Evolutionary conservation across 768 basidiomycete genomes (phyloP).

Genomic region (Glaciozyma antarctica): DNA sequence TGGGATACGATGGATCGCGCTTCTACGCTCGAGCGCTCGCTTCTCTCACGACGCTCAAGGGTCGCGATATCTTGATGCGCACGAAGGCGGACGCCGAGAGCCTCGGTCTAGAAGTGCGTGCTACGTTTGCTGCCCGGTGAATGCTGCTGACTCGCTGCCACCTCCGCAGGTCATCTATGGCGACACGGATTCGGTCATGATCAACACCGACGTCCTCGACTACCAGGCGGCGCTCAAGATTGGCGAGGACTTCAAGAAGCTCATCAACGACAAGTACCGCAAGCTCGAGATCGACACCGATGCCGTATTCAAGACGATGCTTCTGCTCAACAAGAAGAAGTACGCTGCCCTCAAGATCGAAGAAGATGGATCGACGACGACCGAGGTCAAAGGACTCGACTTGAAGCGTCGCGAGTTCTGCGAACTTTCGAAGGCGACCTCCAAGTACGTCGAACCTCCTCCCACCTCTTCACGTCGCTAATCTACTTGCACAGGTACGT

Average conservation of each 20-base stretch:
- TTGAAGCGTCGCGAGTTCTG: conserved; percentile 99
- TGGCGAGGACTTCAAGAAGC: conserved; percentile 84
- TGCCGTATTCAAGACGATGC: conserved; percentile 78
- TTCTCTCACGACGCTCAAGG: conserved; percentile 92
- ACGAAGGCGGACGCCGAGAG: conserved; percentile 87
- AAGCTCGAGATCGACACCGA: conserved; percentile 96
- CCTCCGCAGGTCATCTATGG: conserved; percentile 80
- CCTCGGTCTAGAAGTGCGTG: conserved; percentile 71
- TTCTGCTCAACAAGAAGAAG: conserved; percentile 97
- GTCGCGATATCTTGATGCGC: conserved; percentile 89
- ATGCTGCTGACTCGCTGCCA: neutral
- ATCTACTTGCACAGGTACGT: conserved; percentile 54
- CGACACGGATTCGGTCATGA: conserved; percentile 97
- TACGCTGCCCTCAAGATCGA: conserved; percentile 95
- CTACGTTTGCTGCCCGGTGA: neutral
- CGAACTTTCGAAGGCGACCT: conserved; percentile 78
- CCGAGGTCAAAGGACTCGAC: conserved; percentile 92
- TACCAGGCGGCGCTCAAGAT: conserved; percentile 83
- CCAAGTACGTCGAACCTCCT: conserved; percentile 54
- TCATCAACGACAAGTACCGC: conserved; percentile 89
- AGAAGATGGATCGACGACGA: conserved; percentile 57
- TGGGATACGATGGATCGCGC: conserved; percentile 91
- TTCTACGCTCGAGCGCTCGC: conserved; percentile 97
- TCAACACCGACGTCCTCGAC: conserved; percentile 87
- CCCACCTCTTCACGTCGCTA: neutral